Percentiles rank a stretch among this genome's conserved stretches.
These are phyloP conservation scores for Dovyalis caffra DNA, from an alignment of 345 rosid genomes.

Conservation along the genomic window DNA sequence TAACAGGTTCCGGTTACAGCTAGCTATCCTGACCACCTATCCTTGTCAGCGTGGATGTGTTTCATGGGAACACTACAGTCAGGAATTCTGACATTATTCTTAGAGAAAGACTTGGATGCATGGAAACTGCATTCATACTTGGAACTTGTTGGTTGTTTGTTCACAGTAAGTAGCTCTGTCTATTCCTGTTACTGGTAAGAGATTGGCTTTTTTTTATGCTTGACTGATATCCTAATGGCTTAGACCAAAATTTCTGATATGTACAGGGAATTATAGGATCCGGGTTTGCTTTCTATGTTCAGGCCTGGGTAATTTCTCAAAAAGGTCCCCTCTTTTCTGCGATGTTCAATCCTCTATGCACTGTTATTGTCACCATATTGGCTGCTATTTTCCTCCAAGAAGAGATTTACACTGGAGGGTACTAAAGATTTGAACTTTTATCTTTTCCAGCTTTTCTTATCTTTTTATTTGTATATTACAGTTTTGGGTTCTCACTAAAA, in stretches of 20 bases:
- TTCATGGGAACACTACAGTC: conserved; percentile 58
- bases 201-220: neutral
- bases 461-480: neutral
- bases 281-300: conserved; percentile 48
- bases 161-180: conserved; percentile 31
- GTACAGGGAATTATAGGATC: conserved; percentile 52
- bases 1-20: conserved; percentile 57
- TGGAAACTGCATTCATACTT: conserved; percentile 57
- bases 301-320: conserved; percentile 43
- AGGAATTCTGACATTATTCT: conserved; percentile 39
- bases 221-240: neutral
- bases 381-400: conserved; percentile 31
- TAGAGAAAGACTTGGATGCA: conserved; percentile 42
- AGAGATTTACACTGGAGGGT: conserved; percentile 16
- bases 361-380: conserved; percentile 24
- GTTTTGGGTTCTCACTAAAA: neutral
- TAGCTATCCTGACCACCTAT: conserved; percentile 54
- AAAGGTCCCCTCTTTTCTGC: conserved; percentile 20
- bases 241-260: neutral
- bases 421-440: neutral
- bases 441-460: neutral
- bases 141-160: conserved; percentile 41
- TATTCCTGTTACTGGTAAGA: neutral
- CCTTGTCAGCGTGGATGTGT: conserved; percentile 79
- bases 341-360: conserved; percentile 27